These are phyloP conservation scores for Trametes polyzona DNA, from an alignment of 1,284 basidiomycete species.

Conservation along the genomic window DNA sequence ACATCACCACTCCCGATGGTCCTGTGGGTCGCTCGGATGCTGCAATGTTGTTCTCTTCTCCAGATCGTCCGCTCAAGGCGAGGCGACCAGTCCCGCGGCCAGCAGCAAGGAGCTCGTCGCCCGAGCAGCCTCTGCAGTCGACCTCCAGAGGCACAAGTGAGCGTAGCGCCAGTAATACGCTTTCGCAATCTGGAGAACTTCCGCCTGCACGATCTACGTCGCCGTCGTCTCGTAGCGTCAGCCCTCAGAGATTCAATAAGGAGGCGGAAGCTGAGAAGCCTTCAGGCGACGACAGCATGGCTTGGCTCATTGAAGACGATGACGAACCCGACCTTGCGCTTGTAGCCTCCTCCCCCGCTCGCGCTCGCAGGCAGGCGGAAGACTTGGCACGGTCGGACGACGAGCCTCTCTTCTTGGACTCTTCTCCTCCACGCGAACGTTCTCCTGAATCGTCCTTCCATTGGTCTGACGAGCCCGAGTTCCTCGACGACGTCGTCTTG, in stretches of 20 bases:
- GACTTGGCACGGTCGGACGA: not conserved
- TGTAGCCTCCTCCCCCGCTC: conserved; percentile 49
- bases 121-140: conserved; percentile 16
- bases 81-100: not conserved
- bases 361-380: not conserved
- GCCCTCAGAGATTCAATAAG: not conserved
- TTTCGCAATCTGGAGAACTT: not conserved
- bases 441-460: not conserved
- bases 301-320: conserved; percentile 66
- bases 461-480: conserved; percentile 19
- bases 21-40: conserved; percentile 5
- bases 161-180: conserved; percentile 1
- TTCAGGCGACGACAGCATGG: conserved; percentile 43
- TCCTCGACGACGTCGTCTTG: conserved; percentile 16
- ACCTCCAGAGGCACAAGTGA: conserved; percentile 13
- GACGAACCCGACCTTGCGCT: conserved; percentile 52
- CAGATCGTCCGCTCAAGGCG: conserved; percentile 5
- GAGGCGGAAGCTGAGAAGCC: not conserved
- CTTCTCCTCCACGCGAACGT: conserved; percentile 4
- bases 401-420: conserved; percentile 20
- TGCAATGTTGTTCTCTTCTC: conserved; percentile 18
- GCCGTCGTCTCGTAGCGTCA: conserved; percentile 17
- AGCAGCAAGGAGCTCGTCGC: conserved; percentile 8
- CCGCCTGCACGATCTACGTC: conserved; percentile 19
- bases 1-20: conserved; percentile 15